Base-by-base conservation (phyloP, 139 green algal genomes). In the Coelastrella sp. region DNA sequence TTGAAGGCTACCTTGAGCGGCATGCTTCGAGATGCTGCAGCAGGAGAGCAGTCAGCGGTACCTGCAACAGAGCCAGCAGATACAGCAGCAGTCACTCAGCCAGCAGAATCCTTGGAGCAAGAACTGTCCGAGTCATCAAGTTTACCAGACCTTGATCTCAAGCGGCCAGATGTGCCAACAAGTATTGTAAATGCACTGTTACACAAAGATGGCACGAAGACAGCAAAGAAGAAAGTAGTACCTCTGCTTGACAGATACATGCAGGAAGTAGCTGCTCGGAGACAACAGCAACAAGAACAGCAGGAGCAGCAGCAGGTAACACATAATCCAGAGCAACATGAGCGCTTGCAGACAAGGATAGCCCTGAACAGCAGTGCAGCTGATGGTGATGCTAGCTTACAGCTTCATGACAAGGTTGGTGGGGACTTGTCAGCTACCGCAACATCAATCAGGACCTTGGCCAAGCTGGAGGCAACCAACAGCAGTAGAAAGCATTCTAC, bases 1-100 rank as follows among this genome's bases (percentile, higher is more conserved):
- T 35, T 82, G 23, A 34, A 82, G 21, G 71, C 57, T n/a, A 59
- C 23, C 3, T 37, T 82, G 23, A 82, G 75, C 53, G 38, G 27
- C 23, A 69, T 82, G 34, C 35, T 82, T 9, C 69, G 75, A 23
- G 0, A 53, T 38, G 75, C 73, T 50, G 73, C n/a, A 34, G 50
- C 75, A 71, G 8, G 34, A 72, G 45, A 59, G 38, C 30, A 40
- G 35, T 32, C 67, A 76, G 35, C 37, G 5, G 19, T 6, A 7
- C 25, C 25, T 30, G 64, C n/a, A n/a, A n/a, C n/a, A n/a, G n/a
- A 40, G 62, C n/a, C 62, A 71, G 5, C 62, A 71, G 2, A 71
- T 38, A 1, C 64, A 74, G 8, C 35, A 32, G 38, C 32, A 57
- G 67, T n/a, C 40, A 8, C 2, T 53, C 21, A 76, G 27, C 17